phyloP scores from a whole-genome alignment of 208 protist species.

The Endotrypanum monterogeii region DNA sequence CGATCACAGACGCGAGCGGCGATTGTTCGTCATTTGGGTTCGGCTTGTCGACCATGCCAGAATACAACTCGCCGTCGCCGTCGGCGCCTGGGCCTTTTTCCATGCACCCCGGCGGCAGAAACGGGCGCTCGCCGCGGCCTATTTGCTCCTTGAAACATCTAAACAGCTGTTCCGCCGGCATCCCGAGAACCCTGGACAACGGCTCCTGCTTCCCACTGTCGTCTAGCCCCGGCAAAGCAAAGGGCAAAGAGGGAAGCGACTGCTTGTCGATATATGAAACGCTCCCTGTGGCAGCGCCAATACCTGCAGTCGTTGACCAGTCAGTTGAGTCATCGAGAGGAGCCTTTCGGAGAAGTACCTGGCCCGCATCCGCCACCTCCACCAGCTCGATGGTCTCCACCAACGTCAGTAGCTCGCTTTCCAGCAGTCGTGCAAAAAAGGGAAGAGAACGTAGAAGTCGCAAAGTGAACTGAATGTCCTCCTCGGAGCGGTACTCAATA shows the following conservation, averaged over 20 bases:
- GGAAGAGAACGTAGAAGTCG: conserved; percentile 49
- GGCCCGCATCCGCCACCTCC: conserved; percentile 16
- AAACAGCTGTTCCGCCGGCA: conserved; percentile 25
- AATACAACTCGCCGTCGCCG: neutral
- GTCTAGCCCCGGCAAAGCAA: neutral
- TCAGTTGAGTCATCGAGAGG: neutral
- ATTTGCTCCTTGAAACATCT: conserved; percentile 22
- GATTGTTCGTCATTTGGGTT: neutral
- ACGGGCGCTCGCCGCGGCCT: conserved; percentile 21
- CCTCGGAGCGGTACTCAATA: conserved; percentile 56
- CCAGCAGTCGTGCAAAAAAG: conserved; percentile 38
- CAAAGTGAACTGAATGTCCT: conserved; percentile 45
- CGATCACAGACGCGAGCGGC: neutral
- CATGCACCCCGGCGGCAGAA: conserved; percentile 10
- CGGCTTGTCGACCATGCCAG: neutral
- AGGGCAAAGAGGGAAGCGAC: neutral
- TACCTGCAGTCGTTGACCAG: neutral
- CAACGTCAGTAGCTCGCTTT: conserved; percentile 63
- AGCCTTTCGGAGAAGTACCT: conserved; percentile 31
- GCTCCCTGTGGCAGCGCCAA: neutral
- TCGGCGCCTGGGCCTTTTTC: too few species aligned
- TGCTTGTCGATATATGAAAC: neutral
- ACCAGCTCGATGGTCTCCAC: conserved; percentile 51
- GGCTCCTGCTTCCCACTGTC: neutral
- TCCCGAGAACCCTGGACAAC: neutral